A percentile compares a stretch with the other conserved stretches of the same genome.
Conservation (phyloP, 2,329 filamentous ascomycete genomes). For the Colletotrichum orbiculare region DNA sequence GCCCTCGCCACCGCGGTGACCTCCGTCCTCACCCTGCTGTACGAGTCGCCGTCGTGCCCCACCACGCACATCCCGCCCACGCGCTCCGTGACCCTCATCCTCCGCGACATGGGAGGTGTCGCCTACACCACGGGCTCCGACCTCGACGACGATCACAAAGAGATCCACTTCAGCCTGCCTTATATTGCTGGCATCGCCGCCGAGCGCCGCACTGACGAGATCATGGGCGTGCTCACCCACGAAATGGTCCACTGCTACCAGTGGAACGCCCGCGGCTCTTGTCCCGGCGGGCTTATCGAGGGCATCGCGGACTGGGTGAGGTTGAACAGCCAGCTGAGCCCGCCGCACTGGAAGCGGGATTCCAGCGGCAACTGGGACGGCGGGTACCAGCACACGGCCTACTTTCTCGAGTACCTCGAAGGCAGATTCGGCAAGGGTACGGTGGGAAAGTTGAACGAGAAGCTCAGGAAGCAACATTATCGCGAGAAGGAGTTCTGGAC, state of each 20-base stretch:
- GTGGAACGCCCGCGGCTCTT: slow-evolving; percentile 71
- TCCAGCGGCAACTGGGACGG: slow-evolving; percentile 77
- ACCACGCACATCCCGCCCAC: slow-evolving; percentile 68
- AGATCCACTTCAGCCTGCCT: slow-evolving; percentile 85
- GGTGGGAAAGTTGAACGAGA: slow-evolving; percentile 74
- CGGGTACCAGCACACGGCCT: slow-evolving; percentile 91
- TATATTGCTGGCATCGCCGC: slow-evolving; percentile 71
- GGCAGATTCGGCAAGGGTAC: slow-evolving; percentile 68
- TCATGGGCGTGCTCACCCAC: slow-evolving; percentile 86
- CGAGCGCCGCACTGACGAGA: slow-evolving; percentile 66
- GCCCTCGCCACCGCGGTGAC: slow-evolving; percentile 72
- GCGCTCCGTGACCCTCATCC: slow-evolving; percentile 84
- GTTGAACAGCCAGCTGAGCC: slow-evolving; percentile 75
- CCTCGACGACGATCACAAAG: slow-evolving; percentile 87
- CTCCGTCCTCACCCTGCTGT: slow-evolving; percentile 79
- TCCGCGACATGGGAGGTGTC: slow-evolving; percentile 84
- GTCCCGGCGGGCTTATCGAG: slow-evolving; percentile 84
- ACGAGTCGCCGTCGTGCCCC: slow-evolving; percentile 59
- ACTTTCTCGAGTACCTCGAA: slow-evolving; percentile 90
- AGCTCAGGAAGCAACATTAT: slow-evolving; percentile 72
- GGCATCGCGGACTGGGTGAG: slow-evolving; percentile 95
- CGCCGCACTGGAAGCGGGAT: slow-evolving; percentile 84
- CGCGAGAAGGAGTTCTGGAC: slow-evolving; percentile 75
- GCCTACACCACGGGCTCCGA: slow-evolving; percentile 88
- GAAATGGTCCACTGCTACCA: slow-evolving; percentile 97